Conservation (phyloP, 2,329 filamentous ascomycete species). For the Fusarium piperis region DNA sequence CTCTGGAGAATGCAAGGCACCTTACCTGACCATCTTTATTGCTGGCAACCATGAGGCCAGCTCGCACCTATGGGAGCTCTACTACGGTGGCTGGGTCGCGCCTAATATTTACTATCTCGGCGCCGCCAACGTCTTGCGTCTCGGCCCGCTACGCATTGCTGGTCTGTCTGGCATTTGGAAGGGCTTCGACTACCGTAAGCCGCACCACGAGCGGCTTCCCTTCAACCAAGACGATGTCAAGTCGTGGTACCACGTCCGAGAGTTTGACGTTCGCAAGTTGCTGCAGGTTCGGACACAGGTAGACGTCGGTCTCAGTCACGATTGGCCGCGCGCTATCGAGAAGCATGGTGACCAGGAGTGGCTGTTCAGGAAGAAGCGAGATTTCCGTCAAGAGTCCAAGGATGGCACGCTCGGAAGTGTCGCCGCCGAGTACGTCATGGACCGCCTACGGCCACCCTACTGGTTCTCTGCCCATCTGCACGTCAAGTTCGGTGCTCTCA, state of each 20-base stretch:
- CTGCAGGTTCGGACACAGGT: slow-evolving; percentile 86
- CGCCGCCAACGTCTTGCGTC: slow-evolving; percentile 85
- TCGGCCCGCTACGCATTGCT: slow-evolving; percentile 87
- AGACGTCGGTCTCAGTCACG: slow-evolving; percentile 91
- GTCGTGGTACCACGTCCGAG: slow-evolving; percentile 88
- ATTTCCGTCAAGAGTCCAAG: slow-evolving; percentile 79
- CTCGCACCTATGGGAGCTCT: slow-evolving; percentile 89
- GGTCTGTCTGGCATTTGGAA: slow-evolving; percentile 97
- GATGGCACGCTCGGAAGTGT: slow-evolving; percentile 80
- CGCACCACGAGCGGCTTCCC: slow-evolving; percentile 86
- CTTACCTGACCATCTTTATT: slow-evolving; percentile 91
- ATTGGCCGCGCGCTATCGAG: slow-evolving; percentile 91
- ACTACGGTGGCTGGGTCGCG: slow-evolving; percentile 96
- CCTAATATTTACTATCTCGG: slow-evolving; percentile 98
- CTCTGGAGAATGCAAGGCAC: slow-evolving; percentile 77
- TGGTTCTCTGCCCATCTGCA: slow-evolving; percentile 98
- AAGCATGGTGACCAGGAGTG: slow-evolving; percentile 74
- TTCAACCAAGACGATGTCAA: slow-evolving; percentile 81
- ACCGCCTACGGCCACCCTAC: slow-evolving; percentile 80
- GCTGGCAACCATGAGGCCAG: slow-evolving; percentile 96
- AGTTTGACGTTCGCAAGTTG: slow-evolving; percentile 90
- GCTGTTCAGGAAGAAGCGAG: slow-evolving; percentile 78
- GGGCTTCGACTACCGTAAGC: slow-evolving; percentile 83
- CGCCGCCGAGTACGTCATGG: slow-evolving; percentile 82
- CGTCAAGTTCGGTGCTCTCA: slow-evolving; percentile 81